Evolutionary conservation across 768 basidiomycete genomes (phyloP).

Genomic region (Amanita jacksonii): DNA sequence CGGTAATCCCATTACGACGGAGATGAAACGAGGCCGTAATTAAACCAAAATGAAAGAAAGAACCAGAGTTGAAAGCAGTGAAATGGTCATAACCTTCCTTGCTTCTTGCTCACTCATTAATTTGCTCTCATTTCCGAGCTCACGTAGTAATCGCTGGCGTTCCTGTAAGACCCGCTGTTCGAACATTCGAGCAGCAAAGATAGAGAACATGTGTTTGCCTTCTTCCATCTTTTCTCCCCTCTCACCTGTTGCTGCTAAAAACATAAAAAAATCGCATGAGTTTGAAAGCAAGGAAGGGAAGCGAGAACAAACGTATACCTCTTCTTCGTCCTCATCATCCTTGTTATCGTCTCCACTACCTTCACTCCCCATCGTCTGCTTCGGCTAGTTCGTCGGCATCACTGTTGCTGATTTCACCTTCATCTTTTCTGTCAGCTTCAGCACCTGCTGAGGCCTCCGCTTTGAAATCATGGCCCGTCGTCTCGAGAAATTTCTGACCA

Average conservation of each 20-base stretch:
- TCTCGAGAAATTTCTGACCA: conserved; percentile 97
- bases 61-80: too few species aligned
- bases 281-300: conserved; percentile 12
- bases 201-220: conserved; percentile 98
- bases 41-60: too few species aligned
- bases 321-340: conserved; percentile 54
- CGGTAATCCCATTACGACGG: too few species aligned
- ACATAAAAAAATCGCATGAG: conserved; percentile 10
- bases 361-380: conserved; percentile 48
- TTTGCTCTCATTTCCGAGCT: conserved; percentile 94
- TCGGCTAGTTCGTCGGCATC: conserved; percentile 55
- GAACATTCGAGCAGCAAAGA: conserved; percentile 99
- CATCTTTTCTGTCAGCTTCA: conserved; percentile 39
- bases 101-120: conserved; percentile 77
- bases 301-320: conserved; percentile 20
- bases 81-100: too few species aligned
- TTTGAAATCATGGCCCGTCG: conserved; percentile 99
- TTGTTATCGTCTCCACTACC: conserved; percentile 59
- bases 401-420: conserved; percentile 41
- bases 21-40: too few species aligned
- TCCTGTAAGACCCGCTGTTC: conserved; percentile 97
- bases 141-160: conserved; percentile 88
- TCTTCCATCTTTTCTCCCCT: conserved; percentile 99
- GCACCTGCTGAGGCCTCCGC: conserved; percentile 43
- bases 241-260: conserved; percentile 61